These are phyloP conservation scores for Pseudogymnoascus sp. DNA, from an alignment of 2,329 filamentous ascomycete species.

Conservation along the genomic window DNA sequence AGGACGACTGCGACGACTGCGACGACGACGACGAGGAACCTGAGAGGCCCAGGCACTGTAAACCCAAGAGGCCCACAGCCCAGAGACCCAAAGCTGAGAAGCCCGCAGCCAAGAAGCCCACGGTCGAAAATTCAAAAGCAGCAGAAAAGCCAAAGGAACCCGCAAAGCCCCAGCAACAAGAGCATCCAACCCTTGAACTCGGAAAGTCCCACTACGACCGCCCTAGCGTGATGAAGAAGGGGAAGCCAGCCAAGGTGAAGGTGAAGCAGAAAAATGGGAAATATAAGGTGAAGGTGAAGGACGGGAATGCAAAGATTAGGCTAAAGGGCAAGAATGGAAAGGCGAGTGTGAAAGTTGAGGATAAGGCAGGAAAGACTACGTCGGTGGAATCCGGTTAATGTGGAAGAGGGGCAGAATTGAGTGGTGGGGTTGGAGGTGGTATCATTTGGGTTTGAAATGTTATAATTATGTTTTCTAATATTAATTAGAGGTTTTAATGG, in stretches of 20 bases:
- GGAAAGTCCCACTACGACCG: slow-evolving; percentile 1
- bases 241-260: background rate
- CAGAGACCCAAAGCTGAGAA: too few species aligned
- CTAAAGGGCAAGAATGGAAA: background rate
- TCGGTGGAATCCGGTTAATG: background rate
- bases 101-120: background rate
- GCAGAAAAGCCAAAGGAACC: background rate
- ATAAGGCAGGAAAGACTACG: background rate
- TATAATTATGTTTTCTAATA: background rate
- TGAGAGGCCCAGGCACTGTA: background rate
- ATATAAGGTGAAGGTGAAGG: background rate
- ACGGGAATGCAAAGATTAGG: background rate
- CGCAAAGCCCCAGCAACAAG: background rate
- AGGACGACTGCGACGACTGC: background rate
- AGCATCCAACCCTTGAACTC: background rate
- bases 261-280: background rate
- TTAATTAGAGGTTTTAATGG: background rate
- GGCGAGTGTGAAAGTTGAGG: background rate
- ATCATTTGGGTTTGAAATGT: background rate
- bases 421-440: background rate
- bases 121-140: background rate
- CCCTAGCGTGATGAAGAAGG: background rate
- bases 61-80: too few species aligned
- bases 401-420: background rate
- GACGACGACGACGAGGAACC: background rate